phyloP scores from a whole-genome alignment of 371 early-diverging fungal species.

The Apophysomyces elegans region DNA sequence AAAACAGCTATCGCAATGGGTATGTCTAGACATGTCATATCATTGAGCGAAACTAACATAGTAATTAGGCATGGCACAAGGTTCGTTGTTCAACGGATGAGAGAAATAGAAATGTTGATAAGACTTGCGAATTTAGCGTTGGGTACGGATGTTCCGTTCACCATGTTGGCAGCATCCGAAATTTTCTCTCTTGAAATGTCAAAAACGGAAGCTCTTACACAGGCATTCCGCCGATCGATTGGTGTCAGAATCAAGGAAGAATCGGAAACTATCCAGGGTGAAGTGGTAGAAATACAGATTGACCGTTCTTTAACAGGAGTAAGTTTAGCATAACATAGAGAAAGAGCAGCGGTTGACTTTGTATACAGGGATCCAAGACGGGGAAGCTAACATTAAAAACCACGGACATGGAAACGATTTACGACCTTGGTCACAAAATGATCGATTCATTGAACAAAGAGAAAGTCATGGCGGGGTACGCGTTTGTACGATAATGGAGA shows the following conservation, averaged over 20 bases:
- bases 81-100: slow-evolving; percentile 21
- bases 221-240: slow-evolving; percentile 97
- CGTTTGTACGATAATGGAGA: not conserved
- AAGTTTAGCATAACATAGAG: slow-evolving; percentile 29
- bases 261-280: slow-evolving; percentile 98
- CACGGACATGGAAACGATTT: slow-evolving; percentile 99
- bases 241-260: slow-evolving; percentile 98
- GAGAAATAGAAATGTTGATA: not conserved
- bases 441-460: slow-evolving; percentile 96
- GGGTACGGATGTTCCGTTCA: slow-evolving; percentile 95
- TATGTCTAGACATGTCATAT: slow-evolving; percentile 15
- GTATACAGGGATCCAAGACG: slow-evolving; percentile 77
- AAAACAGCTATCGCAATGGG: slow-evolving; percentile 96
- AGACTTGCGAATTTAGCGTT: slow-evolving; percentile 56
- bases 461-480: slow-evolving; percentile 92
- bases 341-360: not conserved
- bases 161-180: slow-evolving; percentile 95
- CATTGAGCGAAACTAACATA: slow-evolving; percentile 1
- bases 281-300: slow-evolving; percentile 98
- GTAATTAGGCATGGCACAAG: slow-evolving; percentile 78
- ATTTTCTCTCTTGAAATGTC: slow-evolving; percentile 98
- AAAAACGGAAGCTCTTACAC: slow-evolving; percentile 98
- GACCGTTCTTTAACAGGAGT: slow-evolving; percentile 93
- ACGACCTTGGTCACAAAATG: slow-evolving; percentile 99
- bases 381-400: slow-evolving; percentile 99